Evolutionary conservation across 805 yeast genomes (phyloP).

Genomic region (Ogataea haglerorum): DNA sequence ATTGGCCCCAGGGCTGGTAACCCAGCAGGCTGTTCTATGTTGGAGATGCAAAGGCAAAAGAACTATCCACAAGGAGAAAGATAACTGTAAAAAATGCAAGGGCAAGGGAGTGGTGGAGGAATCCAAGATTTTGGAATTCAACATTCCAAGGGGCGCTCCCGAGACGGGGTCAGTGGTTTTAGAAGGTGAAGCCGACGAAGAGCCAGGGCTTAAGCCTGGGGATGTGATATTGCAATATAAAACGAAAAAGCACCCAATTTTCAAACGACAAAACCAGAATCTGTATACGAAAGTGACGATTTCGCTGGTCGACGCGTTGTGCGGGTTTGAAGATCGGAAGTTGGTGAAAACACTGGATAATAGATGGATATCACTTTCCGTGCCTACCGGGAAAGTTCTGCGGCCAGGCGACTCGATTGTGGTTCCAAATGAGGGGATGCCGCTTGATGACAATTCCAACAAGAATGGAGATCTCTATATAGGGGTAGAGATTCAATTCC

Average conservation of each 20-base stretch:
- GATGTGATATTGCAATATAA: constrained; percentile 65
- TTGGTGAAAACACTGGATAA: constrained; percentile 77
- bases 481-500: constrained; percentile 72
- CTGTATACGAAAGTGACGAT: constrained; percentile 57
- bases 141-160: constrained; percentile 67
- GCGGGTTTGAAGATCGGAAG: constrained; percentile 67
- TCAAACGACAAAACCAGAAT: constrained; percentile 54
- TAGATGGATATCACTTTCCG: constrained; percentile 59
- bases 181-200: constrained; percentile 73
- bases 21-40: constrained; percentile 61
- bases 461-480: constrained; percentile 68
- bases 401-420: constrained; percentile 70
- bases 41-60: constrained; percentile 72
- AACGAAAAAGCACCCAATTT: constrained; percentile 43
- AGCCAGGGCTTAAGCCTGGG: constrained; percentile 69
- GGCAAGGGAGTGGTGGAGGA: constrained; percentile 64
- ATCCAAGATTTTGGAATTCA: constrained; percentile 70
- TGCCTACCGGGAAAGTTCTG: constrained; percentile 76
- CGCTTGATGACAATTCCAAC: constrained; percentile 37
- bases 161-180: constrained; percentile 59
- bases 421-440: constrained; percentile 82
- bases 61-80: constrained; percentile 53
- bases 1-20: constrained; percentile 72
- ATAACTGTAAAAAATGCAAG: constrained; percentile 71
- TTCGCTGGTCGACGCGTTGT: constrained; percentile 75